These are phyloP conservation scores for Penstemon newberryi DNA, from an alignment of 257 asterid genomes.

Conservation along the genomic window DNA sequence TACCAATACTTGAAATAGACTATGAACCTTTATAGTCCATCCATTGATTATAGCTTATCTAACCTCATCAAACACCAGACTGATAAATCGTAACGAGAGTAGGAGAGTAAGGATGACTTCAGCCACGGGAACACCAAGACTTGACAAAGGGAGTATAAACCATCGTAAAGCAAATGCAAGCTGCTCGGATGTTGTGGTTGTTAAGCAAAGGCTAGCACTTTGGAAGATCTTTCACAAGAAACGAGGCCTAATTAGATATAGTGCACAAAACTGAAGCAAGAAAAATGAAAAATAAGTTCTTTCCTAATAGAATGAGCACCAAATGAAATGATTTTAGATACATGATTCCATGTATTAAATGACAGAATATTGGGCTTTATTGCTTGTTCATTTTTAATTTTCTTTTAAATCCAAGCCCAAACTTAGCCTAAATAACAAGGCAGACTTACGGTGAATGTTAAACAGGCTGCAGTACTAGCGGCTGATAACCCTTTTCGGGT, in stretches of 20 bases:
- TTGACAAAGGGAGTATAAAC: conserved; percentile 73
- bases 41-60: conserved; percentile 14
- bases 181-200: conserved; percentile 95
- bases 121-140: conserved; percentile 76
- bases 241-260: conserved; percentile 25
- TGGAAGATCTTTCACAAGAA: conserved; percentile 68
- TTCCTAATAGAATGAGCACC: background rate
- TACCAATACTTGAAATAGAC: conserved; percentile 10
- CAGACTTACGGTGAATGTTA: conserved; percentile 82
- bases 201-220: conserved; percentile 95
- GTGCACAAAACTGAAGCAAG: background rate
- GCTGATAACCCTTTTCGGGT: conserved; percentile 85
- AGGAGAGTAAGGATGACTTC: conserved; percentile 92
- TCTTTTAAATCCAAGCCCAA: too few species aligned
- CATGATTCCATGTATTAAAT: too few species aligned
- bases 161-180: conserved; percentile 90
- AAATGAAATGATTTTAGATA: background rate
- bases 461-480: conserved; percentile 85
- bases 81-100: conserved; percentile 86
- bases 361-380: too few species aligned
- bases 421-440: background rate
- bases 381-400: too few species aligned
- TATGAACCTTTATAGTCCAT: conserved; percentile 20
- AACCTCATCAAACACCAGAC: conserved; percentile 95
- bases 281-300: background rate